Percentiles rank a stretch among this genome's conserved stretches.
phyloP scores from a whole-genome alignment of 2,329 filamentous ascomycete species.

The Paraphoma sp. region DNA sequence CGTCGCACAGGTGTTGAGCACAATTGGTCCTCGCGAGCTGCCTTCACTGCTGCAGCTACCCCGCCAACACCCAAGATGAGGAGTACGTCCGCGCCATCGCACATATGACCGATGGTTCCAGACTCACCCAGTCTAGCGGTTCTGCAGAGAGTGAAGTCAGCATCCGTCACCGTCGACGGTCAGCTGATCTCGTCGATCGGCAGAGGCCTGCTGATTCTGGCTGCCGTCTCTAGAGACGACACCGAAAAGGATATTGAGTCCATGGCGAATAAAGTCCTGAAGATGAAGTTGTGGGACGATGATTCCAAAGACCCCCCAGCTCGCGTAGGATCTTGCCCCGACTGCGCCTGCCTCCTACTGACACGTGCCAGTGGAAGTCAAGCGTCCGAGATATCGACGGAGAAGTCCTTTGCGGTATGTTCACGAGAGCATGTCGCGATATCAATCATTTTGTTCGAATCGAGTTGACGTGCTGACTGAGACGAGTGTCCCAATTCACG shows the following conservation, averaged over 20 bases:
- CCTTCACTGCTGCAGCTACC: slow-evolving; percentile 7
- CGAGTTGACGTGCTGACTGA: slow-evolving; percentile 14
- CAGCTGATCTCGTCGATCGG: slow-evolving; percentile 90
- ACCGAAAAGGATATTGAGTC: slow-evolving; percentile 86
- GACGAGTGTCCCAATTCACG: slow-evolving; percentile 91
- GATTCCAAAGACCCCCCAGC: slow-evolving; percentile 64
- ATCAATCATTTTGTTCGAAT: neutral
- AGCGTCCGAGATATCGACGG: slow-evolving; percentile 87
- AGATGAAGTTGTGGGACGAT: slow-evolving; percentile 91
- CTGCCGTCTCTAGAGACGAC: slow-evolving; percentile 88
- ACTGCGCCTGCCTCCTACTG: slow-evolving; percentile 7
- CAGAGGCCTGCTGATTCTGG: slow-evolving; percentile 87
- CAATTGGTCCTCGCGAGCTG: too few species aligned
- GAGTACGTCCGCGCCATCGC: slow-evolving; percentile 26
- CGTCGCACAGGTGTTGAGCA: too few species aligned
- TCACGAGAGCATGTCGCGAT: slow-evolving; percentile 1
- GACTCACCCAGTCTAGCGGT: slow-evolving; percentile 67
- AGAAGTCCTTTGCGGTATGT: slow-evolving; percentile 89
- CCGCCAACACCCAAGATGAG: slow-evolving; percentile 24
- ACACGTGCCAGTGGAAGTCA: slow-evolving; percentile 76
- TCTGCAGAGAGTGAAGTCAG: slow-evolving; percentile 90
- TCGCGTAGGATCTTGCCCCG: slow-evolving; percentile 42
- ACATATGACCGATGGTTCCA: neutral
- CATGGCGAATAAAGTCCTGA: slow-evolving; percentile 84
- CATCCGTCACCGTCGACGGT: slow-evolving; percentile 93